Conservation (phyloP, 345 rosid genomes). For the Isatis tinctoria region DNA sequence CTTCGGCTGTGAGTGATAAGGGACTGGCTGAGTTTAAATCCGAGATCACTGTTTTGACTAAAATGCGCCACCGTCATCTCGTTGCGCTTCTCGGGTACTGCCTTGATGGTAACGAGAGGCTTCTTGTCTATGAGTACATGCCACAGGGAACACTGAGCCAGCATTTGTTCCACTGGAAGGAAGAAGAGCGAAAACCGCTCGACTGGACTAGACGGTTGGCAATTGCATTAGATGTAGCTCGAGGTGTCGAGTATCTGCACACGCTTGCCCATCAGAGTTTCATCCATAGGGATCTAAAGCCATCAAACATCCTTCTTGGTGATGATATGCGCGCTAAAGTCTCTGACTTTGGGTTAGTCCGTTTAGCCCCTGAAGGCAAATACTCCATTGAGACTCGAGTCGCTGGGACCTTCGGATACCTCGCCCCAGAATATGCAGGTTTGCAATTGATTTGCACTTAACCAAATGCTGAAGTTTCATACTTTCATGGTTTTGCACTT, state of each 20-base stretch:
- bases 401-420: slow-evolving; percentile 62
- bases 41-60: slow-evolving; percentile 81
- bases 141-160: slow-evolving; percentile 58
- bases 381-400: slow-evolving; percentile 49
- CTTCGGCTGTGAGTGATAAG: slow-evolving; percentile 51
- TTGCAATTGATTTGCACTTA: neutral
- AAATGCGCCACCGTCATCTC: slow-evolving; percentile 83
- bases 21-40: slow-evolving; percentile 71
- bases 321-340: slow-evolving; percentile 65
- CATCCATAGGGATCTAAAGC: slow-evolving; percentile 60
- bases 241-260: slow-evolving; percentile 63
- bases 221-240: slow-evolving; percentile 53
- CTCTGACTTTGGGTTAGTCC: slow-evolving; percentile 58
- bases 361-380: slow-evolving; percentile 55
- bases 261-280: slow-evolving; percentile 58
- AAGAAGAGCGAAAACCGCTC: slow-evolving; percentile 43
- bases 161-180: slow-evolving; percentile 50
- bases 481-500: neutral
- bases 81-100: slow-evolving; percentile 81
- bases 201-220: slow-evolving; percentile 57
- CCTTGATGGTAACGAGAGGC: slow-evolving; percentile 81
- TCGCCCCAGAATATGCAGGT: slow-evolving; percentile 64
- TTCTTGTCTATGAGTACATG: slow-evolving; percentile 66
- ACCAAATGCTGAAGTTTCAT: neutral
- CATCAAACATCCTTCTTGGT: slow-evolving; percentile 57